phyloP scores from a whole-genome alignment of 2,329 filamentous ascomycete species.

The Fusarium sp. region DNA sequence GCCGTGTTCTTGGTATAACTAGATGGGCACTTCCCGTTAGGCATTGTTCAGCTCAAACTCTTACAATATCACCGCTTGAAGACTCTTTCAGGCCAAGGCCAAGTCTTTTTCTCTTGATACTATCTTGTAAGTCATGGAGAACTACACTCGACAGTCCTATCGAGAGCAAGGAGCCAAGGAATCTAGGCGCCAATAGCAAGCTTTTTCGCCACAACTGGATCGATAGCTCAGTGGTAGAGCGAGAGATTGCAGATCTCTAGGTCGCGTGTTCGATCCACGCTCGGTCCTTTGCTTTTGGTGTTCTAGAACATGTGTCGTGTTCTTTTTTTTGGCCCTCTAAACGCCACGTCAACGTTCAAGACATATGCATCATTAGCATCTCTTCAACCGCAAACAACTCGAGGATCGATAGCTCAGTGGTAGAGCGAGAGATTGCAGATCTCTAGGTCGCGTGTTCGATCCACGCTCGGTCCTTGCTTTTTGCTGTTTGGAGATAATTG shows the following conservation, averaged over 20 bases:
- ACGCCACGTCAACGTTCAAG: slow-evolving; percentile 4
- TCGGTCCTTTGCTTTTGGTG: slow-evolving; percentile 34
- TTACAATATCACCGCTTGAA: too few species aligned
- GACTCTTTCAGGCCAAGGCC: too few species aligned
- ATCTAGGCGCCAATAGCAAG: background rate
- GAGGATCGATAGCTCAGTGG: slow-evolving; percentile 40
- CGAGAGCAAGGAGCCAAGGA: too few species aligned
- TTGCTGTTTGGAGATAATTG: background rate
- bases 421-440: slow-evolving; percentile 42
- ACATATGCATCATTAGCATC: background rate
- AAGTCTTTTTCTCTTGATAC: too few species aligned
- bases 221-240: slow-evolving; percentile 42
- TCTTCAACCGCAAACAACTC: background rate
- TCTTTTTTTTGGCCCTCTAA: slow-evolving; percentile 23
- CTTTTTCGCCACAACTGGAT: background rate
- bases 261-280: slow-evolving; percentile 40
- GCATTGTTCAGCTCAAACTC: too few species aligned
- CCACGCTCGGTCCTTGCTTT: slow-evolving; percentile 39
- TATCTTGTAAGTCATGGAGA: too few species aligned
- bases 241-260: slow-evolving; percentile 41
- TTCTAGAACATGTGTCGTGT: background rate
- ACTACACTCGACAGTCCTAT: too few species aligned
- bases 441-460: slow-evolving; percentile 40
- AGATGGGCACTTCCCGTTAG: too few species aligned
- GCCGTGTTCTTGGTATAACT: background rate